Conservation (phyloP, 805 yeast species). For the Jamesozyma gamospora region DNA sequence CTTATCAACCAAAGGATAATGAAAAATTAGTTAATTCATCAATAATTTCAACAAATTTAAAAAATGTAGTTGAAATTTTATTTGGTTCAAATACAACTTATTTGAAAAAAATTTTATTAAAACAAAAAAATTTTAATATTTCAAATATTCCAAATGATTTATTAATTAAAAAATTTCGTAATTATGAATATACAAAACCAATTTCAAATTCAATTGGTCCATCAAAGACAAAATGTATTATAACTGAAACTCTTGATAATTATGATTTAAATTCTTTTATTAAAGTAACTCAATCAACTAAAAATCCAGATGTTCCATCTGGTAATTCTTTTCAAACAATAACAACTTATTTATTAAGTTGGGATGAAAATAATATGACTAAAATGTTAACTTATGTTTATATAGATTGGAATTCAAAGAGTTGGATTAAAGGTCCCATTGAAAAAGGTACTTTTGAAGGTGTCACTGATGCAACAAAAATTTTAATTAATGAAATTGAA, state of each 20-base stretch:
- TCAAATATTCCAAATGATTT: slow-evolving; percentile 37
- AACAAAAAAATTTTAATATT: slow-evolving; percentile 57
- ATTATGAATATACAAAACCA: slow-evolving; percentile 53
- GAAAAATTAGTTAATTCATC: slow-evolving; percentile 52
- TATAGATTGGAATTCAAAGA: slow-evolving; percentile 63
- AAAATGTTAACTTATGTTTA: slow-evolving; percentile 42
- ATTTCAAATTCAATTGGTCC: slow-evolving; percentile 64
- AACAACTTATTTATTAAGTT: slow-evolving; percentile 47
- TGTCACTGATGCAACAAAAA: slow-evolving; percentile 48
- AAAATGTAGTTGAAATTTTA: slow-evolving; percentile 46
- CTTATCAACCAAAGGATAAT: slow-evolving; percentile 34
- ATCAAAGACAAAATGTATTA: slow-evolving; percentile 58
- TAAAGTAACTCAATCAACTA: slow-evolving; percentile 46
- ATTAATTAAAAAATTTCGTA: slow-evolving; percentile 31
- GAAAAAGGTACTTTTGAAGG: slow-evolving; percentile 69
- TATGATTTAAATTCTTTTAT: slow-evolving; percentile 40
- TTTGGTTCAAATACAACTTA: slow-evolving; percentile 51
- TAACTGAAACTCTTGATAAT: slow-evolving; percentile 48
- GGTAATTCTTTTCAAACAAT: slow-evolving; percentile 57
- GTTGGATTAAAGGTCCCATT: slow-evolving; percentile 70
- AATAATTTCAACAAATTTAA: slow-evolving; percentile 51
- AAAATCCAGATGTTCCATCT: slow-evolving; percentile 77
- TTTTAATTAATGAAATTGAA: slow-evolving; percentile 39
- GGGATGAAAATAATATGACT: slow-evolving; percentile 54
- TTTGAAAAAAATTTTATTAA: slow-evolving; percentile 36